Conservation (phyloP, 768 basidiomycete genomes). For the Trametes cinnabarina region DNA sequence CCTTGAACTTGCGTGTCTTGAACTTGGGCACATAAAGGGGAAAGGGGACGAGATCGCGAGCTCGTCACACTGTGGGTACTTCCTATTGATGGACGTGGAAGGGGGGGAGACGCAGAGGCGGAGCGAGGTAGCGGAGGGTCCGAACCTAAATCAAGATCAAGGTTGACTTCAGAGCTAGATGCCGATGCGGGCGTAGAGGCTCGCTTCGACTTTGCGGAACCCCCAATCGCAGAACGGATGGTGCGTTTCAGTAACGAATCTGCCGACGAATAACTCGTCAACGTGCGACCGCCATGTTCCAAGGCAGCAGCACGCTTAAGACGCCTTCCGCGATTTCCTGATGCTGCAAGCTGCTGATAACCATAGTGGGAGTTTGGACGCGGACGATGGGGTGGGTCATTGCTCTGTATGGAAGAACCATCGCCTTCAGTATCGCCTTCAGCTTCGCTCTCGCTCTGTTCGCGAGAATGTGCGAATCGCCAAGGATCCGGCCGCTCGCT, state of each 20-base stretch:
- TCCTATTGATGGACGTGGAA: constrained; percentile 5
- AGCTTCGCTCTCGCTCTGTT: constrained; percentile 8
- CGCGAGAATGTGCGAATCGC: neutral
- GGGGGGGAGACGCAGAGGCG: constrained; percentile 12
- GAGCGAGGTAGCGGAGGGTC: constrained; percentile 1
- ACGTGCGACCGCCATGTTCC: constrained; percentile 9
- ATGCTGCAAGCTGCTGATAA: neutral
- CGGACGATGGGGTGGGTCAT: neutral
- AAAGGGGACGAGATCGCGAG: constrained; percentile 5
- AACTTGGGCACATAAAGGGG: constrained; percentile 12
- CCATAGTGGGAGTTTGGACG: neutral
- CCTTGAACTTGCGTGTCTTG: neutral
- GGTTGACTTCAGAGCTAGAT: constrained; percentile 4
- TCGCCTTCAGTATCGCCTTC: constrained; percentile 5
- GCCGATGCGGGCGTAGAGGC: constrained; percentile 6
- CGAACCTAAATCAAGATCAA: neutral
- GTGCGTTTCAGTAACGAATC: constrained; percentile 26
- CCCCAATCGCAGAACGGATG: constrained; percentile 16
- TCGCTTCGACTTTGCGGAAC: constrained; percentile 1
- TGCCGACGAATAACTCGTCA: constrained; percentile 27
- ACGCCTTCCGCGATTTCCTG: neutral
- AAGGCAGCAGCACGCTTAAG: neutral
- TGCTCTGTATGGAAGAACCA: constrained; percentile 9
- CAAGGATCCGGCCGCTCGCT: neutral
- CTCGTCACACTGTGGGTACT: constrained; percentile 4